phyloP scores from a whole-genome alignment of 1,284 basidiomycete species.

The Cystobasidiaceae sp. region DNA sequence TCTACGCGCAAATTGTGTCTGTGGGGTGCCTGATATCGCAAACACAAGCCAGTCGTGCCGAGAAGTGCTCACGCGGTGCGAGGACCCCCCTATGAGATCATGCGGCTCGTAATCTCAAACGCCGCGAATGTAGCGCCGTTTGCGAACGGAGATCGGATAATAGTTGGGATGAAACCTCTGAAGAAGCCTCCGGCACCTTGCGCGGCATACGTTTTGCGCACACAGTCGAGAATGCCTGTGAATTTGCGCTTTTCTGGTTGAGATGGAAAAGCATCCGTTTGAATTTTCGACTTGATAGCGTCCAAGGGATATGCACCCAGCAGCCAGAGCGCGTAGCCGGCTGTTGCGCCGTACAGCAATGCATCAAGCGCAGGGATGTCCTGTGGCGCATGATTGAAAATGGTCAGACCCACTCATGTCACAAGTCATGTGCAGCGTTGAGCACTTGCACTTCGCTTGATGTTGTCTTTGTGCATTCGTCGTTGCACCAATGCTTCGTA shows the following conservation, averaged over 20 bases:
- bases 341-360: constrained; percentile 75
- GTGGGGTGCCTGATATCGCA: too few relatives aligned
- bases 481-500: constrained; percentile 90
- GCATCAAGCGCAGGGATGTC: constrained; percentile 71
- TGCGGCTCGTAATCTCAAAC: constrained; percentile 71
- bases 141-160: constrained; percentile 84
- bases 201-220: constrained; percentile 68
- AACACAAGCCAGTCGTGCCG: too few relatives aligned
- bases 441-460: constrained; percentile 47
- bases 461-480: constrained; percentile 65
- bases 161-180: constrained; percentile 79
- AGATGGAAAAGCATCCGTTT: constrained; percentile 71
- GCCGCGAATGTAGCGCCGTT: constrained; percentile 91
- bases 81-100: constrained; percentile 55
- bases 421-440: constrained; percentile 15
- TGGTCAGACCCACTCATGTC: not conserved
- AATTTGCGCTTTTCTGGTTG: constrained; percentile 59
- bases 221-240: constrained; percentile 72
- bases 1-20: too few relatives aligned
- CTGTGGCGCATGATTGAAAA: constrained; percentile 55
- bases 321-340: constrained; percentile 69
- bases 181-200: constrained; percentile 83
- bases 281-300: constrained; percentile 91
- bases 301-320: constrained; percentile 69
- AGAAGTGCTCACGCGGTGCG: too few relatives aligned